phyloP scores from a whole-genome alignment of 768 basidiomycete genomes.

The Porphyrellus cyaneotinctus region DNA sequence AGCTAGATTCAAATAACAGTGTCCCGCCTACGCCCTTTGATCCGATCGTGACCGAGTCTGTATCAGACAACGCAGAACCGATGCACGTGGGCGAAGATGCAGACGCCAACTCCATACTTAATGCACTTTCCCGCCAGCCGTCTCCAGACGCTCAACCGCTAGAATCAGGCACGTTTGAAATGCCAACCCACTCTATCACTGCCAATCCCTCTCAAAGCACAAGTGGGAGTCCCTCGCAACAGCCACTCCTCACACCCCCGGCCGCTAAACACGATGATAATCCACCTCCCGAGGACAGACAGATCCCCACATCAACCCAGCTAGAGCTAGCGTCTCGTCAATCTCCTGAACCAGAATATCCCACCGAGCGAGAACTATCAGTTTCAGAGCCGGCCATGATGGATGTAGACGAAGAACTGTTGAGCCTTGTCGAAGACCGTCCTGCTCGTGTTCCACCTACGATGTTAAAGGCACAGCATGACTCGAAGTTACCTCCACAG shows the following conservation, averaged over 20 bases:
- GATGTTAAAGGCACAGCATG: neutral
- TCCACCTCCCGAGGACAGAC: neutral
- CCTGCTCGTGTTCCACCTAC: slow-evolving; percentile 4
- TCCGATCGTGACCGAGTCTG: neutral
- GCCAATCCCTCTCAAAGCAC: slow-evolving; percentile 2
- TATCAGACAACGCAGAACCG: neutral
- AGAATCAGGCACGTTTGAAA: neutral
- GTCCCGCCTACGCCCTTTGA: neutral
- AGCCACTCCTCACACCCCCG: neutral
- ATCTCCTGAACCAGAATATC: slow-evolving; percentile 7
- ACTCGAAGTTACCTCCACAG: neutral
- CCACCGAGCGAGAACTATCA: slow-evolving; percentile 1
- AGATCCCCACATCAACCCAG: neutral
- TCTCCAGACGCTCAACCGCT: slow-evolving; percentile 3
- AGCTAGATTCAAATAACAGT: neutral
- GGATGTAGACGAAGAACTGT: slow-evolving; percentile 58
- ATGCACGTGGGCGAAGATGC: neutral
- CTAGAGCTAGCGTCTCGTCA: slow-evolving; percentile 6
- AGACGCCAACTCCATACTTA: neutral
- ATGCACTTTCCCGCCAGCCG: neutral
- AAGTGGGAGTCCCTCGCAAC: slow-evolving; percentile 15
- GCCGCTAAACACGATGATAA: slow-evolving; percentile 4
- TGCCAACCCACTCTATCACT: neutral
- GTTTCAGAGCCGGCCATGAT: slow-evolving; percentile 30
- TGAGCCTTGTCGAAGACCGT: slow-evolving; percentile 63